Evolutionary conservation across 106 monocot species (phyloP).

Genomic region (Allium fistulosum): DNA sequence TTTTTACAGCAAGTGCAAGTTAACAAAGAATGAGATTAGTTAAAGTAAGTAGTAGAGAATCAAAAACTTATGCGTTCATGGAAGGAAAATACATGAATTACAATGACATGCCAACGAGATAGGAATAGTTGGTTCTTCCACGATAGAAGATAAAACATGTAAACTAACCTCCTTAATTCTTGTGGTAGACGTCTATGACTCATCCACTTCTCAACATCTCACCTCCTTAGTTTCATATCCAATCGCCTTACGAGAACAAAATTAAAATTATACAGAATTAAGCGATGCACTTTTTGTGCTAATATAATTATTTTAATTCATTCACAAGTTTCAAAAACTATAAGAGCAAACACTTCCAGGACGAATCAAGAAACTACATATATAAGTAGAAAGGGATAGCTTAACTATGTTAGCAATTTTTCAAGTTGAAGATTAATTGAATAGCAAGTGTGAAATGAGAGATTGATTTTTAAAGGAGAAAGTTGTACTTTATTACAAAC

Average conservation of each 20-base stretch:
- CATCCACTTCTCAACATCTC: conserved; percentile 71
- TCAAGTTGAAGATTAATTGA: too few relatives aligned
- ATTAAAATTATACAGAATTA: neutral
- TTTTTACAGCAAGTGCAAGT: conserved; percentile 25
- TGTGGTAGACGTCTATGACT: conserved; percentile 56
- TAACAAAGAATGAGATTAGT: neutral
- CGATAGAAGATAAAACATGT: neutral
- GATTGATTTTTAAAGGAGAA: too few relatives aligned
- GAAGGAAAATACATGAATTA: neutral
- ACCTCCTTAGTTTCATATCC: conserved; percentile 54
- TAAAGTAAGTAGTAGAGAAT: neutral
- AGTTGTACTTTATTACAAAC: too few relatives aligned
- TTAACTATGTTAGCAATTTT: too few relatives aligned
- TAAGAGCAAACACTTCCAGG: too few relatives aligned
- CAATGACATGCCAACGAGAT: neutral
- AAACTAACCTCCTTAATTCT: conserved; percentile 18
- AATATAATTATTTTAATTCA: too few relatives aligned
- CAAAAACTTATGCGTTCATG: neutral
- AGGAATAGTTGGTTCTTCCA: neutral
- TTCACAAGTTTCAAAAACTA: too few relatives aligned
- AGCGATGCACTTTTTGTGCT: neutral
- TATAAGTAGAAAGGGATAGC: too few relatives aligned
- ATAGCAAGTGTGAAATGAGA: too few relatives aligned
- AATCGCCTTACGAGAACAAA: conserved; percentile 28
- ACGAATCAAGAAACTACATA: too few relatives aligned